Conservation (phyloP, 768 basidiomycete species). For the Russula foetens region DNA sequence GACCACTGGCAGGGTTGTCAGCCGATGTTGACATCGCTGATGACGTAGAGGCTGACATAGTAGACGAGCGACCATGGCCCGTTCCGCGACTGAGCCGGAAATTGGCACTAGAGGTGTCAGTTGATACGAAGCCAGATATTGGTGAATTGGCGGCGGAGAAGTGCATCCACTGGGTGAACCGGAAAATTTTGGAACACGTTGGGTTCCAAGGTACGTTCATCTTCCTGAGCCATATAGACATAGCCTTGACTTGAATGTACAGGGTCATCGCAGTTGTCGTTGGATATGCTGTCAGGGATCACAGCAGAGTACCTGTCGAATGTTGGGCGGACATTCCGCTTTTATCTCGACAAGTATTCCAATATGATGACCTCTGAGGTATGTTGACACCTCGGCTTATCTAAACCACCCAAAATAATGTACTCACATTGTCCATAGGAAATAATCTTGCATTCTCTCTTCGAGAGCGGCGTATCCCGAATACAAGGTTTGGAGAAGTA, state of each 20-base stretch:
- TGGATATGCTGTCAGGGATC: conserved; percentile 72
- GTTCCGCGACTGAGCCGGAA: conserved; percentile 12
- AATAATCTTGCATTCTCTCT: conserved; percentile 86
- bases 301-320: conserved; percentile 76
- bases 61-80: conserved; percentile 56
- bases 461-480: conserved; percentile 78
- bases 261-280: conserved; percentile 69
- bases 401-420: background rate
- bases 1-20: background rate
- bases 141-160: conserved; percentile 51
- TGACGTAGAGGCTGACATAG: conserved; percentile 42
- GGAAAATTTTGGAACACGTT: conserved; percentile 78
- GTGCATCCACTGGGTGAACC: conserved; percentile 64
- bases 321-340: conserved; percentile 79
- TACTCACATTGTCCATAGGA: conserved; percentile 44
- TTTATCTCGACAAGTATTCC: conserved; percentile 73
- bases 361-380: conserved; percentile 83
- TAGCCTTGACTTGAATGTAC: background rate
- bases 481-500: conserved; percentile 79
- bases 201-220: conserved; percentile 77
- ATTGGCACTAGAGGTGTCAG: conserved; percentile 16
- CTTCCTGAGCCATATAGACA: background rate
- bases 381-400: conserved; percentile 19
- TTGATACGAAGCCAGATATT: conserved; percentile 36
- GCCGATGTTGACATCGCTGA: conserved; percentile 21